Conservation (phyloP, 2,329 filamentous ascomycete species). For the Fusarium praegraminearum region DNA sequence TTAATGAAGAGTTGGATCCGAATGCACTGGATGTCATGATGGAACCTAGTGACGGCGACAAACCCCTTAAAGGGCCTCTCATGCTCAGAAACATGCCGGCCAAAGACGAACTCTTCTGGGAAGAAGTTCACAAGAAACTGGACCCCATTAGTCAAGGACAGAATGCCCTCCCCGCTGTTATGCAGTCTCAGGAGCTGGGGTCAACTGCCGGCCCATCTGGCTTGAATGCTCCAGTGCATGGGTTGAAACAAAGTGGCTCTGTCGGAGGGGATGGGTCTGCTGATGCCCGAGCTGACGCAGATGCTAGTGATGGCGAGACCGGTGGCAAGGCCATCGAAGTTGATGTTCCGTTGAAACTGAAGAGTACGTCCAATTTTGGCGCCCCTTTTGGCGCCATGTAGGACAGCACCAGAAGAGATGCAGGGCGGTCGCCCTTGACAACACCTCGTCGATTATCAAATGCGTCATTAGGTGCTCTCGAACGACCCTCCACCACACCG, state of each 20-base stretch:
- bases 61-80: constrained; percentile 63
- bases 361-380: constrained; percentile 61
- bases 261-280: constrained; percentile 42
- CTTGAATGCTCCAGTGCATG: constrained; percentile 21
- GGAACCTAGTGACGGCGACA: constrained; percentile 58
- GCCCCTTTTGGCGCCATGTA: constrained; percentile 58
- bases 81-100: constrained; percentile 68
- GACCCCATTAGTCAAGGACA: constrained; percentile 61
- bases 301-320: constrained; percentile 45
- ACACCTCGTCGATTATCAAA: background rate
- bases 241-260: constrained; percentile 19
- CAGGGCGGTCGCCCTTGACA: background rate
- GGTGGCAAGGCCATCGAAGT: constrained; percentile 49
- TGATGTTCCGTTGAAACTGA: constrained; percentile 62
- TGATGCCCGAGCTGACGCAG: constrained; percentile 39
- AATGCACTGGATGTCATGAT: constrained; percentile 48
- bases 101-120: constrained; percentile 67
- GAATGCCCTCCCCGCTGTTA: constrained; percentile 61
- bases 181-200: constrained; percentile 49
- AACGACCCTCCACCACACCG: constrained; percentile 9
- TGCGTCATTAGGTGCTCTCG: constrained; percentile 9
- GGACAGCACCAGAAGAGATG: constrained; percentile 15
- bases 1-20: constrained; percentile 22
- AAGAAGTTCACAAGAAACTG: constrained; percentile 63
- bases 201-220: constrained; percentile 31